Percentiles rank a stretch among this genome's conserved stretches.
Conservation (phyloP, 352 stramenopile species). For the Blastocystis hominis region DNA sequence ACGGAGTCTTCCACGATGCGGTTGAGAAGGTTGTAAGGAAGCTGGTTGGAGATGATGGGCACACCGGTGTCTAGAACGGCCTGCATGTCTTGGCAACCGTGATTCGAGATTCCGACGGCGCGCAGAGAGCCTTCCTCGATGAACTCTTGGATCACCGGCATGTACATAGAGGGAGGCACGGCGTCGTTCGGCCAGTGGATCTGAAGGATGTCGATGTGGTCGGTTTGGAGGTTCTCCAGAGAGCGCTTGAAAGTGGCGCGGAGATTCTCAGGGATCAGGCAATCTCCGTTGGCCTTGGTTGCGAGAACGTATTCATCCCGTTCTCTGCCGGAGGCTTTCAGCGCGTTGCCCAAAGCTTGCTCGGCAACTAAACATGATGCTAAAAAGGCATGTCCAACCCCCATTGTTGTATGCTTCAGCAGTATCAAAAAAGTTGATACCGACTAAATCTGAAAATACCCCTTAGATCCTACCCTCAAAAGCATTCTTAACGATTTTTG, state of each 20-base stretch:
- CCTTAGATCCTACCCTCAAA: conserved; percentile 27
- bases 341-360: conserved; percentile 46
- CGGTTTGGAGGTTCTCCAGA: conserved; percentile 57
- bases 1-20: conserved; percentile 60
- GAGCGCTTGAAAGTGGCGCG: conserved; percentile 28
- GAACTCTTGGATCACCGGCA: conserved; percentile 68
- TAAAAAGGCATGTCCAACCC: conserved; percentile 63
- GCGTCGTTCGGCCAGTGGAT: conserved; percentile 66
- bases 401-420: conserved; percentile 71
- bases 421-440: conserved; percentile 70
- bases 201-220: conserved; percentile 63
- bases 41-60: conserved; percentile 70
- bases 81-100: conserved; percentile 66
- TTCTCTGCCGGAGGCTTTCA: conserved; percentile 38
- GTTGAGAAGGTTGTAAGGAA: conserved; percentile 70
- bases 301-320: conserved; percentile 56
- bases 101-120: conserved; percentile 68
- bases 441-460: conserved; percentile 21
- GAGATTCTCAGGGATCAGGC: conserved; percentile 20
- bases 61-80: conserved; percentile 67
- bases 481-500: conserved; percentile 53
- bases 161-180: conserved; percentile 67
- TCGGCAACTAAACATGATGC: conserved; percentile 59
- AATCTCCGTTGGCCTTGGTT: conserved; percentile 38
- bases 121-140: conserved; percentile 70